phyloP scores from a whole-genome alignment of 176 grass and related monocot species.

The Juncus effusus region DNA sequence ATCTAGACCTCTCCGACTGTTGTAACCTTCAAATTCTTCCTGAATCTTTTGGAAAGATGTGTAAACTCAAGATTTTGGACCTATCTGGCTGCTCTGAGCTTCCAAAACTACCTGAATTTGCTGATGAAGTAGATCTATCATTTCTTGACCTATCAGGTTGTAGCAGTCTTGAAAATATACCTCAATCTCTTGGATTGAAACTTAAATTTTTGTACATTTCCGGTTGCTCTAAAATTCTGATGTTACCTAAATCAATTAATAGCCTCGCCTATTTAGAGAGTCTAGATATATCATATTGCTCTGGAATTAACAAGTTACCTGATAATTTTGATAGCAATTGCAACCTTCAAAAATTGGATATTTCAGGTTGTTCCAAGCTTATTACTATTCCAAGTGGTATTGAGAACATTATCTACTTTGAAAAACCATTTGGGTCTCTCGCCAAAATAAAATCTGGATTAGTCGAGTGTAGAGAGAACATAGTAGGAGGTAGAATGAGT shows the following conservation, averaged over 20 bases:
- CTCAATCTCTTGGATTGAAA: background rate
- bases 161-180: background rate
- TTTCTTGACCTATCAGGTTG: background rate
- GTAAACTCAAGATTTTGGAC: conserved; percentile 7
- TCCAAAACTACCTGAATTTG: conserved; percentile 10
- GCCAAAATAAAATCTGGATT: background rate
- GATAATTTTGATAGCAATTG: background rate
- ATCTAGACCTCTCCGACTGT: conserved; percentile 22
- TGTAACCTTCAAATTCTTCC: conserved; percentile 14
- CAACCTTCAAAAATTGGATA: conserved; percentile 14
- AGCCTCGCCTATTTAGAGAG: conserved; percentile 14
- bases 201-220: conserved; percentile 10
- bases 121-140: background rate
- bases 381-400: conserved; percentile 6
- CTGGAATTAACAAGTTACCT: conserved; percentile 17
- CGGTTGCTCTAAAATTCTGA: conserved; percentile 2
- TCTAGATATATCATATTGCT: conserved; percentile 25
- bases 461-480: conserved; percentile 5
- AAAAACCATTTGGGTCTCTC: background rate
- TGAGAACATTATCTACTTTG: background rate
- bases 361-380: conserved; percentile 23
- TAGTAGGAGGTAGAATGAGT: conserved; percentile 3
- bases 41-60: conserved; percentile 11
- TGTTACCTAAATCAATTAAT: conserved; percentile 15
- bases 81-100: conserved; percentile 23